Evolutionary conservation across 164 flowering plant genomes (phyloP).

Genomic region (Protea cynaroides): DNA sequence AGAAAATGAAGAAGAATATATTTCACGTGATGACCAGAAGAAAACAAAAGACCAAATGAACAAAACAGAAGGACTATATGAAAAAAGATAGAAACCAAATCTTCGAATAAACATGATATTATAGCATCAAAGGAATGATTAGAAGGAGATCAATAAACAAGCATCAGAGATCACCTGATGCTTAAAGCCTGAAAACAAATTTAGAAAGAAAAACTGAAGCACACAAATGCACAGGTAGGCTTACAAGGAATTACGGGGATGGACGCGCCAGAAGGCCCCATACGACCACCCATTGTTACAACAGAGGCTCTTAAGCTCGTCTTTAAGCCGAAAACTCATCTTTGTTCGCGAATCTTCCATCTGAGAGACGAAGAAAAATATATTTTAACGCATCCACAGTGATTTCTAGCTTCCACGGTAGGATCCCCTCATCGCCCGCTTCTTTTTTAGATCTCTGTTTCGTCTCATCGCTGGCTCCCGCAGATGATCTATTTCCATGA

Average conservation of each 20-base stretch:
- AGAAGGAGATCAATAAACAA: slow-evolving; percentile 7
- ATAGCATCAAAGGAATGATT: not conserved
- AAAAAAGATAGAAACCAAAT: not conserved
- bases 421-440: slow-evolving; percentile 24
- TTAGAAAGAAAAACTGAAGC: not conserved
- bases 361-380: not conserved
- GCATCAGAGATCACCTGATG: not conserved
- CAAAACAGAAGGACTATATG: not conserved
- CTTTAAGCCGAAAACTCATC: slow-evolving; percentile 31
- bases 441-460: slow-evolving; percentile 17
- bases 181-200: not conserved
- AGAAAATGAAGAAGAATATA: too few species aligned
- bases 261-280: slow-evolving; percentile 67
- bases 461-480: slow-evolving; percentile 8
- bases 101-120: not conserved
- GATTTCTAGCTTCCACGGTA: slow-evolving; percentile 20
- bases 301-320: slow-evolving; percentile 47
- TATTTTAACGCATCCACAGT: not conserved
- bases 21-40: too few species aligned
- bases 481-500: slow-evolving; percentile 17
- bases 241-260: slow-evolving; percentile 58
- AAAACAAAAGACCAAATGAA: not conserved
- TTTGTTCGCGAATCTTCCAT: slow-evolving; percentile 5
- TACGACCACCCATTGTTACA: slow-evolving; percentile 68
- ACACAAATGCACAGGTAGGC: slow-evolving; percentile 11